Evolutionary conservation across 176 grass and related monocot genomes (phyloP), one percentile per base, ranked within the genome.

Genomic region (Ampelocalamus luodianensis): DNA sequence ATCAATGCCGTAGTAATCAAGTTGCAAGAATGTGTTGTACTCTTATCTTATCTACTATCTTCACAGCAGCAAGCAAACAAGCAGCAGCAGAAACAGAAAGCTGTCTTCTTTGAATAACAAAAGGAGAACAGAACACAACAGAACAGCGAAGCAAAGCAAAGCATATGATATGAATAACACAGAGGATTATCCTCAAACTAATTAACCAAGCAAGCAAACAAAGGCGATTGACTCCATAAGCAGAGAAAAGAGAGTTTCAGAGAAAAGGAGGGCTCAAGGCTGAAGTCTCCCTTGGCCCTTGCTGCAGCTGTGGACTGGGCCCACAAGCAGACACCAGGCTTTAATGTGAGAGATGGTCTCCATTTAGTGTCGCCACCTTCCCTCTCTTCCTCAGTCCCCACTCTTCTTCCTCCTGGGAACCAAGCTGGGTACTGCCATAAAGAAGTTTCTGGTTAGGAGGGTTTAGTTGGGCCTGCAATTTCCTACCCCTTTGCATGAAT

Each of bases 331-430:
- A 59, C 22, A 60, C 40, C 53, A 44, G 61, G 50, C 51, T 80
- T 87, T 76, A 87, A 90, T 80, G 68, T 64, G 62, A 74, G 79
- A 54, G 46, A 74, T 32, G 63, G 48, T 54, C 65, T 59, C 66
- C 72, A 65, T 71, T 63, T 48, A 56, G 72, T 37, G 37, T 55
- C 65, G 50, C 79, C 65, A 86, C 26, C 60, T 40, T 72, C 22
- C 82, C 23, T 36, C 56, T 11, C 23, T 38, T 46, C 68, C 58
- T 16, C 61, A 32, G 6, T 6, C 20, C 54, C 13, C 9, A 55
- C 17, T 62, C 87, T 36, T 84, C 83, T 53, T 78, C 72, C 0
- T 82, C 73, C 8, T 76, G 9, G 58, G 24, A 56, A 37, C 12
- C 27, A 74, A 8, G 26, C 49, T 61, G 74, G 46, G 68, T 65